Base-by-base conservation (phyloP, 2,329 filamentous ascomycete species). In the Cladosporium halotolerans region DNA sequence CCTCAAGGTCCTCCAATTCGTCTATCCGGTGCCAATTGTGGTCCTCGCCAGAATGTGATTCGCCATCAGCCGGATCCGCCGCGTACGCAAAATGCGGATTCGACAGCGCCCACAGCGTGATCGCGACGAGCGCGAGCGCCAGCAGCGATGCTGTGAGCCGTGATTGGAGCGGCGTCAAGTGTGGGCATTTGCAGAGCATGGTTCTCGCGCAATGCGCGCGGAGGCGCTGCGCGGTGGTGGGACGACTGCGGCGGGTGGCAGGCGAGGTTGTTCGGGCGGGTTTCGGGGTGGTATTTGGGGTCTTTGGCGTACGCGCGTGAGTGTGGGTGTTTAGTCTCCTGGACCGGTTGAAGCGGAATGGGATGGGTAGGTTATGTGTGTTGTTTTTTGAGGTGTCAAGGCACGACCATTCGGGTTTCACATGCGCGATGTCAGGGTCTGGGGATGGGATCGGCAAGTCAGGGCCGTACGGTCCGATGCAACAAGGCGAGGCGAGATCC, bases 101-200 rank as follows among this genome's bases (percentile, higher is more conserved):
- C 54, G 79, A 79, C 36, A 87, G 74, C 23, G 80, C 69, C 54
- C 86, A 71, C 65, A 83, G 86, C 40, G 89, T 67, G 38, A 81
- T 63, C 33, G 85, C 62, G 32, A 88, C 68, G 47, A 86, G 65
- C 31, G 81, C 70, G 32, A 82, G 80, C 51, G 83, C 81, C 62
- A 79, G 74, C 50, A 86, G 67, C 54, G 84, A 87, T 63, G 84
- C 82, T 66, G 80, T 80, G 64, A 89, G 80, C 66, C 86, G 84
- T 72, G 83, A 85, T 74, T 88, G 87, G 61, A 88, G 74, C 63
- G 80, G 82, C 68, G 79, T 84, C 69, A 85, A 78, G 70, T 84
- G 73, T 32, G 69, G 70, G 62, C 71, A 72, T 65, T 71, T 72
- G 57, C 58, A 64, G 19, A 63, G 57, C 64, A 66, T 66, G 31